Base-by-base conservation (phyloP, 148 eudicot species). In the Amaranthus hypochondriacus region DNA sequence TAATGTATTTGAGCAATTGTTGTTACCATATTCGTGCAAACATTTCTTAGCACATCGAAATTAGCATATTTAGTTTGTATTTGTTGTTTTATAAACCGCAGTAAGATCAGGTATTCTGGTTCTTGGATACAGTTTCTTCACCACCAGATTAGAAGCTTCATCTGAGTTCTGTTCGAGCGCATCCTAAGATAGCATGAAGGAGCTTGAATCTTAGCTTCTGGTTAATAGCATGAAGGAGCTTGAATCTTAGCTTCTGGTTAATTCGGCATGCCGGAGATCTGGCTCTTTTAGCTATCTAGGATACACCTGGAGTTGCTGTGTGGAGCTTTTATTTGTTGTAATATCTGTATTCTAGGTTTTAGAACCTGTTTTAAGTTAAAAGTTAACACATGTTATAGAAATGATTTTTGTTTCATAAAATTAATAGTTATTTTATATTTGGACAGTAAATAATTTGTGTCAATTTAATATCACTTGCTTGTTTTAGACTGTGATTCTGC, bases 271-370 rank as follows among this genome's bases (percentile, higher is more conserved):
- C 59, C 39, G 43, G 72, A 21, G 46, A 68, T 3, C 74, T 47
- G 43, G 52, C 39, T 46, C 12, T 47, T 5, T 28, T 7, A 66
- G 54, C 18, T 5, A 6, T 21, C 46, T 60, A 60, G 18, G 46
- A 21, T 14, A 21, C 64, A n/a, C 39, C 39, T 28, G 39, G 39
- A 28, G 39, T 28, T 28, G 39, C 39, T 28, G 39, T 7, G 12
- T 65, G 47, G 55, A 74, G 52, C 53, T 46, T 46, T 74, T 56
- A 3, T 57, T 10, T 69, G 73, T 69, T 76, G 78, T 76, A 61
- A 52, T 43, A 42, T 68, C 46, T 72, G 66, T 72, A 60, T 10
- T 58, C 47, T 11, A 9, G n/a, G 28, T 72, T 66, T 49, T 48
- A 44, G 66, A 3, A 15, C 48, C 21, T 15, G 47, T 59, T 59